A percentile compares a stretch with the other conserved stretches of the same genome.
Evolutionary conservation across 441 rosid genomes (phyloP).

Genomic region (Viola pubescens): DNA sequence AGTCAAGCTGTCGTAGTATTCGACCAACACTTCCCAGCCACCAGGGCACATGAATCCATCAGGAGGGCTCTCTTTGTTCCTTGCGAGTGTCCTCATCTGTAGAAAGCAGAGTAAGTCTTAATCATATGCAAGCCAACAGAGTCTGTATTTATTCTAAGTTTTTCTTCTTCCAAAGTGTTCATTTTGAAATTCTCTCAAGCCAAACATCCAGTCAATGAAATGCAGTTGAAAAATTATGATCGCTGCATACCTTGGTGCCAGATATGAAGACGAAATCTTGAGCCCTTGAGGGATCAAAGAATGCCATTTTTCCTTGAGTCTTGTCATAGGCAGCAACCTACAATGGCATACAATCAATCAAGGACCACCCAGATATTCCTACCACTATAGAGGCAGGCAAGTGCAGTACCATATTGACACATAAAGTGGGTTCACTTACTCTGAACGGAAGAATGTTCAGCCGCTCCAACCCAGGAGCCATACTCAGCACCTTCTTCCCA

Average conservation of each 20-base stretch:
- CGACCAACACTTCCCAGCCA: constrained; percentile 90
- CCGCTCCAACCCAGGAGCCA: constrained; percentile 93
- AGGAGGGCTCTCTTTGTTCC: constrained; percentile 85
- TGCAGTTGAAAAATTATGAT: neutral
- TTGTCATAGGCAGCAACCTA: constrained; percentile 98
- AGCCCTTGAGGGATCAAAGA: constrained; percentile 84
- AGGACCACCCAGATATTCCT: neutral
- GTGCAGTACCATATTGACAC: neutral
- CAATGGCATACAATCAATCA: constrained; percentile 6
- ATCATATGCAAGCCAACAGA: neutral
- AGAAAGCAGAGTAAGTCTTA: constrained; percentile 5
- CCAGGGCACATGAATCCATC: constrained; percentile 96
- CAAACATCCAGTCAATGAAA: no score
- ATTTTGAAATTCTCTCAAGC: neutral
- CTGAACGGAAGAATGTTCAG: constrained; percentile 90
- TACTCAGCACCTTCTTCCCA: constrained; percentile 86
- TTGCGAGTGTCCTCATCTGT: constrained; percentile 88
- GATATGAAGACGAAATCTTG: constrained; percentile 89
- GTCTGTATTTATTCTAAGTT: no score
- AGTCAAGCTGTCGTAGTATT: constrained; percentile 64
- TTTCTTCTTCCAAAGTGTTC: no score
- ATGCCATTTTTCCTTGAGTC: constrained; percentile 92
- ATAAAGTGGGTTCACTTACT: constrained; percentile 30
- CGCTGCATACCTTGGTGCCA: constrained; percentile 67
- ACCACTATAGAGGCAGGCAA: neutral